Conservation (phyloP, 192 early-diverging fungal genomes). For the Spizellomyces sp. region DNA sequence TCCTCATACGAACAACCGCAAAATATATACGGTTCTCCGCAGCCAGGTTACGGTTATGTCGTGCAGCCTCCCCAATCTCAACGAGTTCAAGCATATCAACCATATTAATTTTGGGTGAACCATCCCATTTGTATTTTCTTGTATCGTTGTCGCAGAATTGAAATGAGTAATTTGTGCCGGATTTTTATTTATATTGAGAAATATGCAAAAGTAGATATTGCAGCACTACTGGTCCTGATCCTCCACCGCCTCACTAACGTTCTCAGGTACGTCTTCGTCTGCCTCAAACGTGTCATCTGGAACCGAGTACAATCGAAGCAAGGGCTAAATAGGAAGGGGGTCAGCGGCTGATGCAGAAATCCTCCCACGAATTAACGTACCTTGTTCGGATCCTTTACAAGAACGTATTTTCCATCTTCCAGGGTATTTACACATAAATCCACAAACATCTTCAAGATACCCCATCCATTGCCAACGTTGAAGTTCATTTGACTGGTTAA, state of each 20-base stretch:
- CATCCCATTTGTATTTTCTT: too few species aligned
- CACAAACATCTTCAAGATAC: slow-evolving; percentile 92
- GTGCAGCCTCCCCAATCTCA: background rate
- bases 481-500: slow-evolving; percentile 89
- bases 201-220: background rate
- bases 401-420: slow-evolving; percentile 93
- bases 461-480: slow-evolving; percentile 87
- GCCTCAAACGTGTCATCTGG: slow-evolving; percentile 71
- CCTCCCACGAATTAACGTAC: slow-evolving; percentile 25
- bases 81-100: background rate
- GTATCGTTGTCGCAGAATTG: too few species aligned
- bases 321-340: slow-evolving; percentile 43
- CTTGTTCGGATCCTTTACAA: slow-evolving; percentile 97
- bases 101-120: too few species aligned
- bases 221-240: slow-evolving; percentile 24
- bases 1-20: background rate
- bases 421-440: slow-evolving; percentile 76
- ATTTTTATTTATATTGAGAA: background rate
- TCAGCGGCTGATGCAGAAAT: background rate
- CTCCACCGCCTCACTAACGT: slow-evolving; percentile 40
- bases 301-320: slow-evolving; percentile 80
- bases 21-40: background rate
- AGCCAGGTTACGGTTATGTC: background rate
- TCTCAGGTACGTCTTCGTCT: slow-evolving; percentile 49
- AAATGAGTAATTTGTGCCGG: too few species aligned